phyloP scores from a whole-genome alignment of 192 early-diverging fungal genomes.

The Umbelopsis ramanniana region DNA sequence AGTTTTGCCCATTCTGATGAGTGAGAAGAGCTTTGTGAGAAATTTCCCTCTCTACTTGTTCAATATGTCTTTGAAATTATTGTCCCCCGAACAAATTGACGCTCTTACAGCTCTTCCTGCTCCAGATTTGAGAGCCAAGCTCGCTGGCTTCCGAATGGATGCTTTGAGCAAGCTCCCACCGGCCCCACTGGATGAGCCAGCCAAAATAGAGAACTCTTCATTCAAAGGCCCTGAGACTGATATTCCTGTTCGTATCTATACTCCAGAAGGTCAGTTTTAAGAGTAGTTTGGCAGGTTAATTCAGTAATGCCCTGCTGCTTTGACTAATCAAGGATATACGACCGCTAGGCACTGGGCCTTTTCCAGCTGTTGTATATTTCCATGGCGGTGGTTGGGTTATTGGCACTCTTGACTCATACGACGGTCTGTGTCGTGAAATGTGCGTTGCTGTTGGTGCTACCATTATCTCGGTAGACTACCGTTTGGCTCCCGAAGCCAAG shows the following conservation, averaged over 20 bases:
- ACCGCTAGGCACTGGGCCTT: not conserved
- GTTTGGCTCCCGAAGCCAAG: conserved; percentile 39
- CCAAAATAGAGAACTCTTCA: not conserved
- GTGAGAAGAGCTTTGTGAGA: too few species aligned
- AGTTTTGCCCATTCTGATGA: too few species aligned
- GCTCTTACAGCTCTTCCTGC: not conserved
- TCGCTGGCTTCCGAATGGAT: not conserved
- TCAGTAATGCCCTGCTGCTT: not conserved
- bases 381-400: conserved; percentile 17
- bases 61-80: not conserved
- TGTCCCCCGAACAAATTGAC: not conserved
- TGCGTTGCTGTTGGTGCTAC: conserved; percentile 37
- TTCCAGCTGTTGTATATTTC: not conserved
- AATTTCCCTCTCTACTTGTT: too few species aligned
- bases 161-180: not conserved
- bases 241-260: conserved; percentile 10
- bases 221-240: conserved; percentile 2
- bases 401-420: not conserved
- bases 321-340: too few species aligned
- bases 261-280: not conserved
- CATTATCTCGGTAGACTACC: conserved; percentile 40
- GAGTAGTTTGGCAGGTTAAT: not conserved
- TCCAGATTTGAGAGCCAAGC: not conserved
- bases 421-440: not conserved
- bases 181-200: not conserved